Evolutionary conservation across 2,329 filamentous ascomycete species (phyloP), one percentile per base, ranked within the genome.

Genomic region (Colletotrichum gloeosporioides): DNA sequence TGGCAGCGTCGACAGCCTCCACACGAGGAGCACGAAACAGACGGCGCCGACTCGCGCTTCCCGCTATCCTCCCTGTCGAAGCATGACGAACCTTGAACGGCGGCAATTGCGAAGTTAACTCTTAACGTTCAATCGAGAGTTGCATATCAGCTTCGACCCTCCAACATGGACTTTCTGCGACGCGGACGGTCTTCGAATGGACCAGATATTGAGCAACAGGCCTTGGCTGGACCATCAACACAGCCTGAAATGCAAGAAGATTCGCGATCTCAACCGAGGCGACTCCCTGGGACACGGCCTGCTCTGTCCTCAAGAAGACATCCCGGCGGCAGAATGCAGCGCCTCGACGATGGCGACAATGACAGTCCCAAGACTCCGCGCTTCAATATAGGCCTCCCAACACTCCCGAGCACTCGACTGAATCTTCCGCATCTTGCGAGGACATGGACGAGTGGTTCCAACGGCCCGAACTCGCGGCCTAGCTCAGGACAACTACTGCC

Each of bases 281-380:
- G 49, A 7, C 61, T 73, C 27, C 66, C 69, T 69, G 53, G 69
- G n/a, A 63, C 55, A 61, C 64, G 76, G 25, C 69, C 69, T 29
- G 55, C 59, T 4, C 34, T 73, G 34, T 62, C 63, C 16, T 69
- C 73, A 12, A 53, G 75, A 57, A 64, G 66, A 27, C 34, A 22
- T 64, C 34, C 36, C 25, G 39, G 34, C 62, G 62, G 63, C 44
- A 68, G 66, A 27, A 64, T 63, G 65, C 75, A 75, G 62, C 57
- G 55, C 8, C 53, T 69, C 44, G 78, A 78, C 7, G 77, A 78
- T 18, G 78, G 81, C 27, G 83, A 82, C 31, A 75, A 80, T 22
- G 84, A 87, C 63, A 88, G 85, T 25, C 88, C 89, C 39, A 91
- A 91, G 79, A 86, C 87, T 2, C 87, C 89, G 4, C 83, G 83